These are phyloP conservation scores for Ochetophila trinervis DNA, from an alignment of 306 rosid genomes.

Conservation along the genomic window DNA sequence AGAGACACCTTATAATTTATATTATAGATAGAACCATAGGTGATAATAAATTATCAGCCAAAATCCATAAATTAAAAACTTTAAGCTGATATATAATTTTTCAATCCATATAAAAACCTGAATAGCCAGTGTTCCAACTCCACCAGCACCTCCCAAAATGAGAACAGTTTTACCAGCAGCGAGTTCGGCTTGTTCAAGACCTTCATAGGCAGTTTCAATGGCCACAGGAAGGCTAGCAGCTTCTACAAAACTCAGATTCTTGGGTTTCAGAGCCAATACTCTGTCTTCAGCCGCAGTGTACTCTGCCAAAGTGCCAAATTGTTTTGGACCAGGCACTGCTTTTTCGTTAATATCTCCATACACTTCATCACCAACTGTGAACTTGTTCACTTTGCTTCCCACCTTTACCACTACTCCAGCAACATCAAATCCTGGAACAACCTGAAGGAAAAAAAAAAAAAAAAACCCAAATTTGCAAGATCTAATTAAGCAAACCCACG, in stretches of 20 bases:
- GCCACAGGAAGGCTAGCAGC: slow-evolving; percentile 80
- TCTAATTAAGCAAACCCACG: neutral
- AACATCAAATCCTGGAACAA: slow-evolving; percentile 57
- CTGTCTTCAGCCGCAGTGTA: slow-evolving; percentile 64
- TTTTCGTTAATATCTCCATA: slow-evolving; percentile 56
- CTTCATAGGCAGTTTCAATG: slow-evolving; percentile 56
- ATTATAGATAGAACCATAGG: too few relatives aligned
- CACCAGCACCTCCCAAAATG: slow-evolving; percentile 79
- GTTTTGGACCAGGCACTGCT: slow-evolving; percentile 32
- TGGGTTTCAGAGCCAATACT: slow-evolving; percentile 57
- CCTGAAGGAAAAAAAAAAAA: slow-evolving; percentile 22
- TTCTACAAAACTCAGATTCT: slow-evolving; percentile 58
- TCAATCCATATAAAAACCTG: neutral
- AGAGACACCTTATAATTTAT: too few relatives aligned
- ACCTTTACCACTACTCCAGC: slow-evolving; percentile 66
- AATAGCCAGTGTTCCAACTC: slow-evolving; percentile 45
- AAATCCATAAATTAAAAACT: too few relatives aligned
- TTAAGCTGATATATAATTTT: too few relatives aligned
- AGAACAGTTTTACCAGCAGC: slow-evolving; percentile 60
- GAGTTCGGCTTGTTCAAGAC: slow-evolving; percentile 41
- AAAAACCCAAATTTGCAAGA: too few relatives aligned
- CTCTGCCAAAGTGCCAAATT: slow-evolving; percentile 60
- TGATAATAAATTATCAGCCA: too few relatives aligned
- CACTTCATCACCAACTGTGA: slow-evolving; percentile 65
- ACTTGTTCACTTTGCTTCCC: slow-evolving; percentile 51